Percentiles rank a stretch among this genome's conserved stretches.
These are phyloP conservation scores for Rauvolfia tetraphylla DNA, from an alignment of 257 asterid genomes.

Conservation along the genomic window DNA sequence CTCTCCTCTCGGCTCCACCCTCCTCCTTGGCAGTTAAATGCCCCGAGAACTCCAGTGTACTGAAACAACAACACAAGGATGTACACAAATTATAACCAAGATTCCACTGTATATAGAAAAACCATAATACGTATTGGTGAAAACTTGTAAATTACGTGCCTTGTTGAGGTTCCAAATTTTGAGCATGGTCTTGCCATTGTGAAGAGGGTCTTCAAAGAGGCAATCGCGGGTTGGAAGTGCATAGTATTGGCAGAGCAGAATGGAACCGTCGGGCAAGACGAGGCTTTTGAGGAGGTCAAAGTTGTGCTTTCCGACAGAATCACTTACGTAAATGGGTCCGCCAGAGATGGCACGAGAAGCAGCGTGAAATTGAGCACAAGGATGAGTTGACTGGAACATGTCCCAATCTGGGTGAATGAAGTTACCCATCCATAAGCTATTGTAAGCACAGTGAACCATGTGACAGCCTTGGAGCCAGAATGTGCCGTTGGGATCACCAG, in stretches of 20 bases:
- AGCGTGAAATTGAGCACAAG: conserved; percentile 90
- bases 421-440: conserved; percentile 95
- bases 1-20: conserved; percentile 81
- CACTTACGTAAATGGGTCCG: conserved; percentile 87
- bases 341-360: conserved; percentile 97
- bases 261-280: conserved; percentile 78
- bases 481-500: conserved; percentile 90
- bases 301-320: conserved; percentile 73
- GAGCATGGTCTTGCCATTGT: conserved; percentile 79
- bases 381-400: conserved; percentile 95
- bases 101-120: neutral
- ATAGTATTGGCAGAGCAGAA: conserved; percentile 69
- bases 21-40: conserved; percentile 96
- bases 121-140: no score
- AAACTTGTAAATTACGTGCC: conserved; percentile 27
- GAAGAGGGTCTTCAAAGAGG: conserved; percentile 84
- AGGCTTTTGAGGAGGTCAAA: conserved; percentile 63
- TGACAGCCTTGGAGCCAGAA: conserved; percentile 97
- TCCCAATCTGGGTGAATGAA: conserved; percentile 98
- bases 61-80: conserved; percentile 18
- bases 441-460: conserved; percentile 98
- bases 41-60: conserved; percentile 88
- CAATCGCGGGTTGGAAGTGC: conserved; percentile 82
- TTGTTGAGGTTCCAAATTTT: conserved; percentile 87
- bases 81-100: neutral